phyloP scores from a whole-genome alignment of 768 basidiomycete species.

The Suillus brevipes region DNA sequence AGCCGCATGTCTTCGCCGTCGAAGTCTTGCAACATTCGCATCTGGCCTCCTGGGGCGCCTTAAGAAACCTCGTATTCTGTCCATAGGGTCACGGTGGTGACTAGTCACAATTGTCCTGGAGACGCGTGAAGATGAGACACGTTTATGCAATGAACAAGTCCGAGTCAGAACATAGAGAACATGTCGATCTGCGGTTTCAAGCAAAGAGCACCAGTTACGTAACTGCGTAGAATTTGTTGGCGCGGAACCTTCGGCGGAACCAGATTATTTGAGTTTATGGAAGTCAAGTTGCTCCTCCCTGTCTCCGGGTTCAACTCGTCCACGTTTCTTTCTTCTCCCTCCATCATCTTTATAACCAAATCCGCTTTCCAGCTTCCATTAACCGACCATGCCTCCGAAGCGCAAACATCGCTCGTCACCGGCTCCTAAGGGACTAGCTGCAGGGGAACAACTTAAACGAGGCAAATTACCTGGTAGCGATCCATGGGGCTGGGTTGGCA shows the following conservation, averaged over 20 bases:
- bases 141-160: neutral
- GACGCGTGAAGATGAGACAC: neutral
- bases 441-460: slow-evolving; percentile 66
- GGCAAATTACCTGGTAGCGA: slow-evolving; percentile 46
- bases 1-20: slow-evolving; percentile 42
- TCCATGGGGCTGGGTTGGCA: slow-evolving; percentile 82
- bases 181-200: slow-evolving; percentile 1
- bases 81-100: slow-evolving; percentile 15
- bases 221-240: neutral
- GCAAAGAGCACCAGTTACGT: slow-evolving; percentile 1
- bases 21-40: slow-evolving; percentile 43
- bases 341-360: neutral
- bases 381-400: slow-evolving; percentile 50
- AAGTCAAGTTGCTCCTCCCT: slow-evolving; percentile 5
- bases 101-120: neutral
- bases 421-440: slow-evolving; percentile 49
- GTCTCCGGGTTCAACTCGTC: slow-evolving; percentile 3
- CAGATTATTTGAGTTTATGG: slow-evolving; percentile 4
- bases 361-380: neutral
- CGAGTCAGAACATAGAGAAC: neutral
- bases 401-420: slow-evolving; percentile 56
- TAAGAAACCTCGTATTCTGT: slow-evolving; percentile 23
- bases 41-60: slow-evolving; percentile 22
- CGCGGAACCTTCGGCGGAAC: neutral
- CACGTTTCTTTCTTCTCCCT: slow-evolving; percentile 5